These are phyloP conservation scores for Leishmania guyanensis DNA, from an alignment of 208 protist genomes.

Conservation along the genomic window DNA sequence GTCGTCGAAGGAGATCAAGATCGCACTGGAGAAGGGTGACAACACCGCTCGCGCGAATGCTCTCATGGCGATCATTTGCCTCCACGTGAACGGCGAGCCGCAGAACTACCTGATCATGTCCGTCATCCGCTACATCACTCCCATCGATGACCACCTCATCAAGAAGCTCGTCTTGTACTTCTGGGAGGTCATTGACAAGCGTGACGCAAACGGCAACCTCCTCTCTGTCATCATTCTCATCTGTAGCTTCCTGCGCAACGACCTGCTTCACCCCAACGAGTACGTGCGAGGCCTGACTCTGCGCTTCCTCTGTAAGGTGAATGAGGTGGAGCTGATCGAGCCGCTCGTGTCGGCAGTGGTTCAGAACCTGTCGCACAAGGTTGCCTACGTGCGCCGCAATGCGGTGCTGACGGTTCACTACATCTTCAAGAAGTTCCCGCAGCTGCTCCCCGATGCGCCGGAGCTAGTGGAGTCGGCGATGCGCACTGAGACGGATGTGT, in stretches of 20 bases:
- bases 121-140: conserved; percentile 96
- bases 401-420: conserved; percentile 96
- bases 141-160: conserved; percentile 90
- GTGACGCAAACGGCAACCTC: conserved; percentile 94
- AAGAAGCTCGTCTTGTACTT: conserved; percentile 99
- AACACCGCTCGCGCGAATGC: conserved; percentile 79
- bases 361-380: conserved; percentile 94
- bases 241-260: conserved; percentile 95
- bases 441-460: conserved; percentile 97
- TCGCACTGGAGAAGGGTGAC: conserved; percentile 89
- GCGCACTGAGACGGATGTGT: conserved; percentile 85
- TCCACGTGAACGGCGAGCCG: conserved; percentile 96
- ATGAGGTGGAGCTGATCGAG: conserved; percentile 96
- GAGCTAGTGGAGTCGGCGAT: conserved; percentile 96
- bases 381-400: conserved; percentile 97
- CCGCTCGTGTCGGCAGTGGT: conserved; percentile 95
- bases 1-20: conserved; percentile 87
- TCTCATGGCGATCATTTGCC: conserved; percentile 92
- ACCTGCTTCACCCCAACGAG: conserved; percentile 98
- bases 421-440: conserved; percentile 94
- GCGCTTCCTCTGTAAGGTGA: conserved; percentile 98
- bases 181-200: conserved; percentile 98
- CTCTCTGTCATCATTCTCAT: conserved; percentile 98
- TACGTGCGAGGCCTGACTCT: conserved; percentile 97
- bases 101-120: conserved; percentile 97